Percentiles rank a stretch among this genome's conserved stretches.
These are phyloP conservation scores for Fusarium vanettenii DNA, from an alignment of 2,329 filamentous ascomycete genomes.

Conservation along the genomic window DNA sequence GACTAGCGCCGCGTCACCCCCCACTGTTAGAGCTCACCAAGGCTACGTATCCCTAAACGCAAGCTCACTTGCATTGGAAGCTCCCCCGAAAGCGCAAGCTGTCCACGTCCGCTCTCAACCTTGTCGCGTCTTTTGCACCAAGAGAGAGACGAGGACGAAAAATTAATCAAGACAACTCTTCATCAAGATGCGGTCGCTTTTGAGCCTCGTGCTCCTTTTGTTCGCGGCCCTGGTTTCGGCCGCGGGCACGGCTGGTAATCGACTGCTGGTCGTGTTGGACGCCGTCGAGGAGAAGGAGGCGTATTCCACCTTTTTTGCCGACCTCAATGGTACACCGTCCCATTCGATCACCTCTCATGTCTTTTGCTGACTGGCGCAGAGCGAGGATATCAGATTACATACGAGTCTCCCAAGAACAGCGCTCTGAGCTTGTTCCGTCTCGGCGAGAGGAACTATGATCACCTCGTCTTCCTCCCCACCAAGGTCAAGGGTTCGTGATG, in stretches of 20 bases:
- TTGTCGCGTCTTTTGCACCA: constrained; percentile 28
- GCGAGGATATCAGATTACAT: constrained; percentile 83
- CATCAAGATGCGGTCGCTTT: constrained; percentile 75
- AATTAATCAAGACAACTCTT: constrained; percentile 12
- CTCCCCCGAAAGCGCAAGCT: constrained; percentile 40
- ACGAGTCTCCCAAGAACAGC: constrained; percentile 86
- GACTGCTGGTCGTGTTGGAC: constrained; percentile 88
- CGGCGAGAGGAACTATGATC: constrained; percentile 90
- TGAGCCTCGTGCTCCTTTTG: constrained; percentile 76
- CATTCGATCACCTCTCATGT: not conserved
- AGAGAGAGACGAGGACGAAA: constrained; percentile 13
- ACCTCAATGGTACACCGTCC: constrained; percentile 71
- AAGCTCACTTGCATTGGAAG: constrained; percentile 42
- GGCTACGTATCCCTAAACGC: constrained; percentile 54
- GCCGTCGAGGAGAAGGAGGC: constrained; percentile 81
- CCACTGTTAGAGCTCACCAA: constrained; percentile 31
- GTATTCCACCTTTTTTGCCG: constrained; percentile 85
- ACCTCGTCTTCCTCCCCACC: constrained; percentile 87
- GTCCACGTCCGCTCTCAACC: constrained; percentile 29
- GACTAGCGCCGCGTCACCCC: constrained; percentile 25
- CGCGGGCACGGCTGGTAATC: constrained; percentile 80
- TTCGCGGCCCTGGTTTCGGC: constrained; percentile 77
- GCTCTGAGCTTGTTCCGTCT: constrained; percentile 83
- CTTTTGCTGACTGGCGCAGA: constrained; percentile 60
- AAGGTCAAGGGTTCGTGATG: constrained; percentile 83